Base-by-base conservation (phyloP, 257 asterid species). In the Solanum peruvianum region DNA sequence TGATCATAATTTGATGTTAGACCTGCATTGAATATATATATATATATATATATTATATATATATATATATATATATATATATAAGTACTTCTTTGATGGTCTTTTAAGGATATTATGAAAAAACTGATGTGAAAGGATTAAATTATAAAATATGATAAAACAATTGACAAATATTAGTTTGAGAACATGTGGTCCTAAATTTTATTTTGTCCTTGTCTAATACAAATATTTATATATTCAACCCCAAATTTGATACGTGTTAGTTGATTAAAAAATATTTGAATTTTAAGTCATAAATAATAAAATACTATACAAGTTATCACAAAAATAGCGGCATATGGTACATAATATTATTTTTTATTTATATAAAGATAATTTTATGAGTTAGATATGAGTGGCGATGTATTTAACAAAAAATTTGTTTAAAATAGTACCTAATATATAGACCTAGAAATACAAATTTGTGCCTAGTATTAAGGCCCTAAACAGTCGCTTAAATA, bases 281-380 rank as follows among this genome's bases (percentile, higher is more conserved):
- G 7, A 15, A 69, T 13, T 42, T 42, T 6, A 23, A 25, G 18
- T 42, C 23, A 2, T 76, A 2, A 18, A 42, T 76, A 37, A 42
- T 15, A n/a, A 41, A 76, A 37, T 41, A 9, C 3, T 9, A 21
- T 60, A 9, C 9, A 64, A 25, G 14, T 0, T 64, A 16, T 1
- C 1, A 4, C 1, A 31, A 11, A 45, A 4, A 11, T 45, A 45
- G 18, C 2, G 2, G 16, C 0, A 2, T 45, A 45, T 45, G 0
- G 18, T 18, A 7, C 2, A 0, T 7, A 58, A 58, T 1, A 58
- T 58, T 8, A 58, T 8, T 5, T 58, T 1, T 12, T 58, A 58
- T 58, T 21, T 56, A 56, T 56, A 56, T 18, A 18, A 56, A 7
- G 5, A 56, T 1, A 18, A 56, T 56, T 56, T 56, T 56, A 20